Evolutionary conservation across 306 rosid species (phyloP).

Genomic region (Rosa multiflora): DNA sequence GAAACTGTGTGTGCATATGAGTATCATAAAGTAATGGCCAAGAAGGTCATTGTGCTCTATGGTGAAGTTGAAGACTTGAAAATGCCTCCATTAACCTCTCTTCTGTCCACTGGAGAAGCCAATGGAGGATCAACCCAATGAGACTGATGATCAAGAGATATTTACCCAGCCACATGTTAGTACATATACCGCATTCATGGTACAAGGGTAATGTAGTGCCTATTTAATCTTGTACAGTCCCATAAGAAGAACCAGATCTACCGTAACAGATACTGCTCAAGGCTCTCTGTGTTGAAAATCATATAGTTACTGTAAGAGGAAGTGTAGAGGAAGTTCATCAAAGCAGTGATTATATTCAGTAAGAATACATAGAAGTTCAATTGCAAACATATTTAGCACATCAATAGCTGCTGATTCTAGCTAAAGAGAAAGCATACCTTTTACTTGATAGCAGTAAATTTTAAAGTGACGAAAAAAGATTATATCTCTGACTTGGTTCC

Average conservation of each 20-base stretch:
- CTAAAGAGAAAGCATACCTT: neutral
- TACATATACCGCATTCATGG: neutral
- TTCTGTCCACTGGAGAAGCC: neutral
- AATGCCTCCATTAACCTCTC: slow-evolving; percentile 33
- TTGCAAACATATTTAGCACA: too few relatives aligned
- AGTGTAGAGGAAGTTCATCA: neutral
- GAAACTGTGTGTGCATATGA: neutral
- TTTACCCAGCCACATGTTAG: neutral
- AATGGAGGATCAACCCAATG: neutral
- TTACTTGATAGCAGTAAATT: neutral
- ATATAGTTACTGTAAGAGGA: too few relatives aligned
- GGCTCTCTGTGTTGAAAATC: too few relatives aligned
- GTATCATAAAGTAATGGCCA: neutral
- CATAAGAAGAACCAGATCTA: neutral
- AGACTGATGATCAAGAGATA: neutral
- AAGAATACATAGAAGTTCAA: neutral
- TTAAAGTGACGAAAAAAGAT: neutral
- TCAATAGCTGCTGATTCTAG: neutral
- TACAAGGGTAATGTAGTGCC: neutral
- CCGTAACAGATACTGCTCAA: too few relatives aligned
- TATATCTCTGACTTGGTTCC: neutral
- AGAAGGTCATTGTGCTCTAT: slow-evolving; percentile 30
- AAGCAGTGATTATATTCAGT: too few relatives aligned
- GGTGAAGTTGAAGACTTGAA: slow-evolving; percentile 8
- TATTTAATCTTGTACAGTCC: neutral